Evolutionary conservation across 1,284 basidiomycete species (phyloP).

Genomic region (Microstroma glucosiphilum): DNA sequence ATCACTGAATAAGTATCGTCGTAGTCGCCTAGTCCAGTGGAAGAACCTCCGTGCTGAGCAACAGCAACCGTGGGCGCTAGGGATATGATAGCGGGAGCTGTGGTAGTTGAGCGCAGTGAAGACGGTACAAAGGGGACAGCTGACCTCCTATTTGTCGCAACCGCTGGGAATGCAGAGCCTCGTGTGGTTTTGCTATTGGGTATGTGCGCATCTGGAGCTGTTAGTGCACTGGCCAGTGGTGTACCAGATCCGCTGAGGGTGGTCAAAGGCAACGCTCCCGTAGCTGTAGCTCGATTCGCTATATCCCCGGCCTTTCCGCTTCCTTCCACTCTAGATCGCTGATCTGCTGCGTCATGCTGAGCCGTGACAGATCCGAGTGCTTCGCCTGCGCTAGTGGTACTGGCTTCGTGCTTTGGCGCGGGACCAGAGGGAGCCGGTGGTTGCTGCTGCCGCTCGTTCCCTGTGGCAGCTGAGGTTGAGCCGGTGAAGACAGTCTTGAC

Average conservation of each 20-base stretch:
- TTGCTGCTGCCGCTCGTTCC: background rate
- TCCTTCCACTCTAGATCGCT: no score
- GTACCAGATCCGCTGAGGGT: slow-evolving; percentile 13
- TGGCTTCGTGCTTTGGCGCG: no score
- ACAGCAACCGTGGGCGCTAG: slow-evolving; percentile 28
- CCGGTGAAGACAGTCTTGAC: slow-evolving; percentile 32
- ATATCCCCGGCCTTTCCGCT: no score
- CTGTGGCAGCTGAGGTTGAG: slow-evolving; percentile 7
- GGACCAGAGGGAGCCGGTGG: no score
- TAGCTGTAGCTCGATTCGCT: no score
- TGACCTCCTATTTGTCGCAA: background rate
- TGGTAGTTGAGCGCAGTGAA: slow-evolving; percentile 21
- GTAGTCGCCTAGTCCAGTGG: background rate
- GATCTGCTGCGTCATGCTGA: no score
- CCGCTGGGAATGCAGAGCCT: slow-evolving; percentile 14
- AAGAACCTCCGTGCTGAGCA: slow-evolving; percentile 9
- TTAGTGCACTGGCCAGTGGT: no score
- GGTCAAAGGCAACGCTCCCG: slow-evolving; percentile 12
- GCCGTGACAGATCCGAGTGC: no score
- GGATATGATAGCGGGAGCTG: slow-evolving; percentile 32
- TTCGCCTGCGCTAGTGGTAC: no score
- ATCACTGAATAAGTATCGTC: background rate
- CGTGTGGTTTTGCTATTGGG: slow-evolving; percentile 4
- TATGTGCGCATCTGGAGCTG: no score
- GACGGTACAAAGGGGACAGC: slow-evolving; percentile 3